A percentile compares a stretch with the other conserved stretches of the same genome.
Conservation (phyloP, 2,329 filamentous ascomycete species). For the Lachnellula arida region DNA sequence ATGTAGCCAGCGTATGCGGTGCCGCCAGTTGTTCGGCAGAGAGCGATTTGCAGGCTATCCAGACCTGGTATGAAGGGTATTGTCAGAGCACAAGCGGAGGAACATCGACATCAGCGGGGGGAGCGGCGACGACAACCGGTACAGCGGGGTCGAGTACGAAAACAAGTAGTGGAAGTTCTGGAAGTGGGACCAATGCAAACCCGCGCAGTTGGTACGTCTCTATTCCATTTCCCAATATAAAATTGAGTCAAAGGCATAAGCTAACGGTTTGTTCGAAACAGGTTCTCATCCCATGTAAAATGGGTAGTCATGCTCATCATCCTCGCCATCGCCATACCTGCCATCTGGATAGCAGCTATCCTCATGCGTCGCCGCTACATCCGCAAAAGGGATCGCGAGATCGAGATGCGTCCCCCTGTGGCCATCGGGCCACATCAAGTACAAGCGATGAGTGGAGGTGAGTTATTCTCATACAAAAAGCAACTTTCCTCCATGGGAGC, state of each 20-base stretch:
- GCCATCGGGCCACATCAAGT: slow-evolving; percentile 35
- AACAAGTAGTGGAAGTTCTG: slow-evolving; percentile 11
- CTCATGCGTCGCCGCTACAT: slow-evolving; percentile 71
- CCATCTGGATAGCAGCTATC: slow-evolving; percentile 62
- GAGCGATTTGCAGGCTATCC: slow-evolving; percentile 49
- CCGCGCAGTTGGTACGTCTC: slow-evolving; percentile 13
- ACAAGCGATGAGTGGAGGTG: slow-evolving; percentile 26
- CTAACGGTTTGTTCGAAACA: slow-evolving; percentile 31
- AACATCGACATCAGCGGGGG: slow-evolving; percentile 23
- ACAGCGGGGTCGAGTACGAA: background rate
- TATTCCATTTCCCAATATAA: background rate
- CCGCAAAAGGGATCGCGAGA: slow-evolving; percentile 56
- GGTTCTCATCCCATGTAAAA: slow-evolving; percentile 66
- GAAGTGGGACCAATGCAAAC: background rate
- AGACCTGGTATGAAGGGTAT: slow-evolving; percentile 65
- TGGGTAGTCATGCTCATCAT: slow-evolving; percentile 82
- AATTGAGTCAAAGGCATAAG: background rate
- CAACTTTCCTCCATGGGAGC: no score
- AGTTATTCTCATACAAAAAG: no score
- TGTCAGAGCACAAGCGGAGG: slow-evolving; percentile 44
- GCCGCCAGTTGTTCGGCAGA: slow-evolving; percentile 46
- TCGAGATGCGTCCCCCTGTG: slow-evolving; percentile 34
- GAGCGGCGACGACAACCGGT: slow-evolving; percentile 4
- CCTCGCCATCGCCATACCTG: slow-evolving; percentile 62
- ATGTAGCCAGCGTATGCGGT: slow-evolving; percentile 61